Conservation (phyloP, 2,329 filamentous ascomycete species). For the Aspergillus pseudoglaucus region DNA sequence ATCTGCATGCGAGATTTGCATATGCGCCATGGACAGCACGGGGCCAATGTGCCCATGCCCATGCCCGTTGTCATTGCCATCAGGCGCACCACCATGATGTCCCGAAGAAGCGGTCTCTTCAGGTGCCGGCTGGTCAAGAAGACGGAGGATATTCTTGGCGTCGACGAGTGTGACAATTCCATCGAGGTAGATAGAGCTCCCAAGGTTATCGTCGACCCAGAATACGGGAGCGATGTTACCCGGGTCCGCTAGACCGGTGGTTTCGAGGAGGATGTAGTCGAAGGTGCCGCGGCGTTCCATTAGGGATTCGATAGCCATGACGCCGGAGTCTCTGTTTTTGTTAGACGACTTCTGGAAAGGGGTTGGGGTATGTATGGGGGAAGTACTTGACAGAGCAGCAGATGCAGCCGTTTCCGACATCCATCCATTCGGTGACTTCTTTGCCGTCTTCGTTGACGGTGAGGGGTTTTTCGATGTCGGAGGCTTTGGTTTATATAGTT, state of each 20-base stretch:
- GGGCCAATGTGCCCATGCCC: conserved; percentile 48
- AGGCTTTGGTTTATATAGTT: conserved; percentile 47
- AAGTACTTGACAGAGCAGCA: conserved; percentile 90
- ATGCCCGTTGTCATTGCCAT: conserved; percentile 41
- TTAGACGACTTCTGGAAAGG: conserved; percentile 1
- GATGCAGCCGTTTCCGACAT: conserved; percentile 92
- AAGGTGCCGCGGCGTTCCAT: conserved; percentile 93
- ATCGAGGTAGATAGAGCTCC: conserved; percentile 91
- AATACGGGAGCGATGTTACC: conserved; percentile 94
- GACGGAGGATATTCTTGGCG: conserved; percentile 81
- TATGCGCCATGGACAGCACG: conserved; percentile 81
- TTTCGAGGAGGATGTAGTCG: conserved; percentile 96
- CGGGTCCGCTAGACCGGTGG: conserved; percentile 88
- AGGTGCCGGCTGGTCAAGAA: conserved; percentile 61
- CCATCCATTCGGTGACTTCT: conserved; percentile 87
- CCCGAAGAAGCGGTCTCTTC: conserved; percentile 28
- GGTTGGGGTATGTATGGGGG: not conserved
- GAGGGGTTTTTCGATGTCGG: conserved; percentile 92
- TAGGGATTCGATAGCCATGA: conserved; percentile 88
- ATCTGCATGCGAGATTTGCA: conserved; percentile 95
- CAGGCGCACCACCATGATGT: conserved; percentile 25
- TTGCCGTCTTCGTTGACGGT: conserved; percentile 81
- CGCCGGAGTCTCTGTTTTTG: conserved; percentile 67
- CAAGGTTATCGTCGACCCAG: conserved; percentile 94
- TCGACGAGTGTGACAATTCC: conserved; percentile 95